Evolutionary conservation across 768 basidiomycete genomes (phyloP), one percentile per base, ranked within the genome.

Genomic region (Leccinum broughii): DNA sequence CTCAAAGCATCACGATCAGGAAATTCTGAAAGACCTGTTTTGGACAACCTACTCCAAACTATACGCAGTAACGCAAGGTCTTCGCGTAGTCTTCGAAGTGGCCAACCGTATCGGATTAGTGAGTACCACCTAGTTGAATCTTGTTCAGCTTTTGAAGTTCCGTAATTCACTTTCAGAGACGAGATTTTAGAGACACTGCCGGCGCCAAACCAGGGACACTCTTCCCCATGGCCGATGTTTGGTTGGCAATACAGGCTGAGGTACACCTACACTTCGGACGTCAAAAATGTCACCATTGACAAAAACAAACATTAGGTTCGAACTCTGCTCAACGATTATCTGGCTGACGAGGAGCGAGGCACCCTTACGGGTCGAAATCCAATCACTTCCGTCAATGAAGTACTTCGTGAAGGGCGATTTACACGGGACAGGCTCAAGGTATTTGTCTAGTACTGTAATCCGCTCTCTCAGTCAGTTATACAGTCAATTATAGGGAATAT

Each of bases 31-130:
- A 61, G 97, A 98, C 72, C 80, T 99, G 37, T 98, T 98, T 74
- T 98, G 96, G 96, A 97, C 96, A 2, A 70, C 96, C 15, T 99
- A 93, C 72, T 97, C 94, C 15, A 98, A 99, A 74, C 69, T 99
- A 51, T 89, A 95, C 69, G 97, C 97, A 32, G 90, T 98, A 20
- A 82, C 90, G 14, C 95, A 99, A 72, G 93, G 95, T 10, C 78
- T 97, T 62, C 80, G 95, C 55, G 88, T 97, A 4, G 83, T 95
- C 3, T 94, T 88, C 62, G 97, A 99, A 72, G 90, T 98, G 6
- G 83, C 92, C 1, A 90, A 89, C 65, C 85, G 95, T 58, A 95
- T 99, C 55, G 92, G 92, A 65, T 90, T 90, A 62, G 95, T 97
- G 70, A 76, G 93, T 82, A 13, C 13, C 50, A 57, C 35, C 28